Conservation (phyloP, 176 grass and related monocot genomes). For the Typha latifolia region DNA sequence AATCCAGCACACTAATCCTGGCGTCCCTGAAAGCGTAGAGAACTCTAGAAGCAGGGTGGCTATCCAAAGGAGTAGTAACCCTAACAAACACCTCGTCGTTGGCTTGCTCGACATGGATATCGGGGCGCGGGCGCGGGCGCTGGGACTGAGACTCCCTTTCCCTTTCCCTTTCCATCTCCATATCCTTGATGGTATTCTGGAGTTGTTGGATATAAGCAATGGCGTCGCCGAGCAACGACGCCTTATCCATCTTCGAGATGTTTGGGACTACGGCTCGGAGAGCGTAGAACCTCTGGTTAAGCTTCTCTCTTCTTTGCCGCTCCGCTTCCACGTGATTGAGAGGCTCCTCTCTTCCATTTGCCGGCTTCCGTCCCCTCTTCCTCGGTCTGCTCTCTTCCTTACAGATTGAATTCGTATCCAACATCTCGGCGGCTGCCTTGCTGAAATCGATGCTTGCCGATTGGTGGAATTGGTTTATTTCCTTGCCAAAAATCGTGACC, state of each 20-base stretch:
- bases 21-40: conserved; percentile 42
- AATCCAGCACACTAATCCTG: conserved; percentile 40
- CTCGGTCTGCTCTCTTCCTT: conserved; percentile 46
- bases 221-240: conserved; percentile 72
- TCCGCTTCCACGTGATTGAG: conserved; percentile 95
- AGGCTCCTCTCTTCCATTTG: conserved; percentile 80
- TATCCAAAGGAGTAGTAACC: conserved; percentile 50
- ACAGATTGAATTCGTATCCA: neutral
- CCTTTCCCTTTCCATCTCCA: conserved; percentile 12
- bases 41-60: conserved; percentile 45
- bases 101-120: conserved; percentile 46
- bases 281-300: conserved; percentile 90
- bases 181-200: conserved; percentile 34
- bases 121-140: conserved; percentile 16
- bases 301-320: conserved; percentile 86
- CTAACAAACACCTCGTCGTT: conserved; percentile 70
- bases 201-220: conserved; percentile 84
- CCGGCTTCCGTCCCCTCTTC: conserved; percentile 80
- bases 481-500: conserved; percentile 15
- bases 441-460: conserved; percentile 11
- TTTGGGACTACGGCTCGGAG: conserved; percentile 74
- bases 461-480: conserved; percentile 1
- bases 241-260: conserved; percentile 95
- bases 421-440: neutral
- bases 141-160: neutral